Conservation (phyloP, 371 early-diverging fungal species). For the Apophysomyces ossiformis region DNA sequence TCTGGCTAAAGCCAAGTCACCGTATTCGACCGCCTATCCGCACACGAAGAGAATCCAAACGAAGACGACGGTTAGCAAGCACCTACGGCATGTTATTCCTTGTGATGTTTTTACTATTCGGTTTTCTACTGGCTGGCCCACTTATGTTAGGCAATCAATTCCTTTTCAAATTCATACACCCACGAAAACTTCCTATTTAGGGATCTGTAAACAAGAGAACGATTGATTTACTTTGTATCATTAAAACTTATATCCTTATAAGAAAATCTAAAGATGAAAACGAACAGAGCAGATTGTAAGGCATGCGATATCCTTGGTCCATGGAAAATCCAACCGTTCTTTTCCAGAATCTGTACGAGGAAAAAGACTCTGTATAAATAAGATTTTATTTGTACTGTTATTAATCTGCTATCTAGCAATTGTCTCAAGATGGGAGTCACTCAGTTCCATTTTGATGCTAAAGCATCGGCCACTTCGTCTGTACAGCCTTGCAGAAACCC, state of each 20-base stretch:
- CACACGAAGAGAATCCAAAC: constrained; percentile 64
- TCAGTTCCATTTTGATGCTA: constrained; percentile 4
- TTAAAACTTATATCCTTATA: neutral
- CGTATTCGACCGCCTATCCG: constrained; percentile 83
- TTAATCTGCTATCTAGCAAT: too few species aligned
- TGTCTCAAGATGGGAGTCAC: neutral
- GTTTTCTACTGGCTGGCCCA: constrained; percentile 67
- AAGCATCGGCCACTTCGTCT: constrained; percentile 5
- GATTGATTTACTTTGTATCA: neutral
- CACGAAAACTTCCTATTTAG: constrained; percentile 35
- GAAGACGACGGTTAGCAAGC: constrained; percentile 66
- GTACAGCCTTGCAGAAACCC: constrained; percentile 9
- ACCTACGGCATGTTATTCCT: constrained; percentile 73
- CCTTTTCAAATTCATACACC: constrained; percentile 21
- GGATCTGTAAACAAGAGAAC: neutral
- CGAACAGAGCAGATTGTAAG: too few species aligned
- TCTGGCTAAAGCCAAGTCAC: constrained; percentile 83
- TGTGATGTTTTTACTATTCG: constrained; percentile 62
- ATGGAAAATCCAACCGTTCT: too few species aligned
- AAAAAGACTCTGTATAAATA: too few species aligned
- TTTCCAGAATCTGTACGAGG: too few species aligned
- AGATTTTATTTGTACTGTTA: too few species aligned
- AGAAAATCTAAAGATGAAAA: too few species aligned
- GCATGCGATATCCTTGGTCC: too few species aligned
- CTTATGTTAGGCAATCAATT: constrained; percentile 43